Evolutionary conservation across 1,284 basidiomycete genomes (phyloP), one percentile per base, ranked within the genome.

Genomic region (Xerocomus minutiporus): DNA sequence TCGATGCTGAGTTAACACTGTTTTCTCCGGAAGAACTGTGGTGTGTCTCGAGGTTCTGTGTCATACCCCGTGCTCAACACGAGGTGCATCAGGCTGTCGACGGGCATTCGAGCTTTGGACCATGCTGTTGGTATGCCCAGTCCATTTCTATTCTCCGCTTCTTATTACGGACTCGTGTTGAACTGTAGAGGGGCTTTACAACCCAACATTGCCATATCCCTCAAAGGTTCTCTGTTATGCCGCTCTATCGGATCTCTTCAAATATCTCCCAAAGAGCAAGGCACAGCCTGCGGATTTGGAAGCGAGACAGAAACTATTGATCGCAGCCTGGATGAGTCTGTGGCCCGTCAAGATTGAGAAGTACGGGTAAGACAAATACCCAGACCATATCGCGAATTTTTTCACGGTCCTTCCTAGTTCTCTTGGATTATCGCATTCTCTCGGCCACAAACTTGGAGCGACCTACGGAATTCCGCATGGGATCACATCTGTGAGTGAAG

Each of bases 301-400:
- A 13, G 66, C 76, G 45, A 78, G 91, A 17, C 86, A 90, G 61
- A 83, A 79, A 60, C 74, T 91, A 5, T 82, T 88, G 65, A 57
- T 91, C 32, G 90, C 88, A 0, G 79, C 84, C 1, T 91, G 87
- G 87, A 87, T 87, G 82, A 86, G 84, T 49, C 65, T 90, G 12
- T 91, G 84, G 83, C 88, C 88, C 0, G 71, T 75, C 50, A 77
- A 76, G 66, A 55, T 74, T 15, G 82, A 82, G 60, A 75, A 71
- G 60, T 79, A 82, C 57, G 74, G 73, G 84, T 82, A 54, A 53
- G 65, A 50, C 39, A 35, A 36, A 9, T 29, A 39, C 42, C 26
- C 40, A 25, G 23, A 26, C n/a, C 26, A 32, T 38, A 23, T 31
- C 42, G 5, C 28, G 28, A 36, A 35, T n/a, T 43, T 43, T 49